Base-by-base conservation (phyloP, 306 rosid genomes). In the Sindora glabra region DNA sequence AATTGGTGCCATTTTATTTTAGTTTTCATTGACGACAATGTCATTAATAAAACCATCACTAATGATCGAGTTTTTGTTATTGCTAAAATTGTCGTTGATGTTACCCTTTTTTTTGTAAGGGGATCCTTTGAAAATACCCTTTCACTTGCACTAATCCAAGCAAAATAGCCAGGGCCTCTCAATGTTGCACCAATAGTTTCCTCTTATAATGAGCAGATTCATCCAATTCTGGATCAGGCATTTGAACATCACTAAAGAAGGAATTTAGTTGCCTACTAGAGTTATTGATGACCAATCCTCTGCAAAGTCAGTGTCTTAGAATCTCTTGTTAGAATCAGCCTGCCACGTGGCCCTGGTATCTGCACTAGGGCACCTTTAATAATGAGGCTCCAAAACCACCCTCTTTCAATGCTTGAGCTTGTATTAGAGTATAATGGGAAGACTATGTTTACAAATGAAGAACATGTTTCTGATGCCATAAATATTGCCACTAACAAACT, bases 271-370 rank as follows among this genome's bases (percentile, higher is more conserved):
- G 30, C 86, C 83, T 0, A 62, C 83, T 3, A 81, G 77, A 29
- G 83, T 77, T n/a, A 83, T 81, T 2, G 83, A 83, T 0, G 86
- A 81, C 6, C 83, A 76, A 1, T 73, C 77, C 0, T 76, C 82
- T 0, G 82, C 82, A 0, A 76, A 80, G 8, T 82, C 0, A 76
- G 82, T 52, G 86, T 80, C 2, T 75, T 80, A 0, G 82, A 80
- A 52, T 76, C 86, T 3, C 45, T 80, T 3, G 82, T 79, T 10
- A 71, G 86, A 29, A 80, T 80, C 3, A 78, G 71, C 62, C 54
- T 84, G 44, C 85, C 91, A 0, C 75, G 85, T 1, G 87, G 91
- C 0, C 87, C 81, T 12, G 87, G 87, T 0, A 81, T 84, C 1
- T 84, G 87, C 68, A 84, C 87, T 0, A 78, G 91, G 59, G 82